phyloP scores from a whole-genome alignment of 176 grass and related monocot genomes.

The Eragrostis nindensis region DNA sequence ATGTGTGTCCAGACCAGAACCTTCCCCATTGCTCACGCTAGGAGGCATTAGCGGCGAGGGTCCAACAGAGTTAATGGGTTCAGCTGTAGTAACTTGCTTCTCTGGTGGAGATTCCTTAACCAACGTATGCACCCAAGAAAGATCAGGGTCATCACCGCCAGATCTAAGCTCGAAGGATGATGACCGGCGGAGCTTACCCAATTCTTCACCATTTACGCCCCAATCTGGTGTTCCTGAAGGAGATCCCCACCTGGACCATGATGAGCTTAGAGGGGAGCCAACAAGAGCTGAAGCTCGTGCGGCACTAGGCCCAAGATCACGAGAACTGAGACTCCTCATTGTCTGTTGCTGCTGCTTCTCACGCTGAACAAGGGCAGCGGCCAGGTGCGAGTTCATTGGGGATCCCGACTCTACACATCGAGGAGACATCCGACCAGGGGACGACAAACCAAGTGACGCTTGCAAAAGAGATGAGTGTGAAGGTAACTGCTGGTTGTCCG shows the following conservation, averaged over 20 bases:
- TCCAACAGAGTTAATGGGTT: constrained; percentile 44
- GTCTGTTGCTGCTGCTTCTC: constrained; percentile 82
- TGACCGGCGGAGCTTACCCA: constrained; percentile 67
- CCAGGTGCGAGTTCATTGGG: constrained; percentile 70
- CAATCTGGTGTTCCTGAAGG: constrained; percentile 62
- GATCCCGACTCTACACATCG: constrained; percentile 62
- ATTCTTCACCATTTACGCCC: constrained; percentile 70
- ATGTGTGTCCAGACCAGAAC: constrained; percentile 26
- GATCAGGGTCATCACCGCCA: constrained; percentile 68
- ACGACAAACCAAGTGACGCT: constrained; percentile 62
- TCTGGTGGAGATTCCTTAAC: constrained; percentile 80
- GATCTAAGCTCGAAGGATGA: constrained; percentile 80
- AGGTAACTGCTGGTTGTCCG: constrained; percentile 64
- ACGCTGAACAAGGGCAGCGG: constrained; percentile 56
- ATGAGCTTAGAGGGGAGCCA: constrained; percentile 63
- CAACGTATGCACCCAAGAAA: constrained; percentile 84
- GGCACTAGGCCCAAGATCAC: constrained; percentile 63
- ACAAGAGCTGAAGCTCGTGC: constrained; percentile 46
- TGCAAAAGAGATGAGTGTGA: constrained; percentile 69
- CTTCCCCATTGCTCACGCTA: constrained; percentile 31
- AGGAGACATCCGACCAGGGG: constrained; percentile 75
- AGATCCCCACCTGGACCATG: constrained; percentile 72
- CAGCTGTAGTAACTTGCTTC: constrained; percentile 47
- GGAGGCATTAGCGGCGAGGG: constrained; percentile 36
- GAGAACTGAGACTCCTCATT: constrained; percentile 79